Evolutionary conservation across 306 rosid species (phyloP), one percentile per base, ranked within the genome.

Genomic region (Cucumis hystrix): DNA sequence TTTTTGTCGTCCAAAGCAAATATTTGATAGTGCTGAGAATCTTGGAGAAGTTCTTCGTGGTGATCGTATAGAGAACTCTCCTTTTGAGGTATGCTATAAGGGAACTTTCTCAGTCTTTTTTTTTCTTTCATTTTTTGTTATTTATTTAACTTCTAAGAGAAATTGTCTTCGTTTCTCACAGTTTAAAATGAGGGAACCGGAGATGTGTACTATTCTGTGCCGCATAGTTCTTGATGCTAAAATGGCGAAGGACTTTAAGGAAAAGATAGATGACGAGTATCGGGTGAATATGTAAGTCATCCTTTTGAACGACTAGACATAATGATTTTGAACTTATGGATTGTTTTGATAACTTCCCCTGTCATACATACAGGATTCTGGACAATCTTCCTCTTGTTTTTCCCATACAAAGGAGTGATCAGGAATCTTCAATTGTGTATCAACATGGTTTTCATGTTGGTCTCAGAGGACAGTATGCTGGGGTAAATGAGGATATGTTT

Each of bases 21-120:
- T 91, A 80, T 83, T 89, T 51, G 97, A 93, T 79, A 89, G 95
- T 78, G 97, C 96, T 60, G 98, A 93, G 90, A 93, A 93, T 88
- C 97, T 93, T n/a, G 97, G 97, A 30, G 98, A 93, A 78, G 93
- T 93, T 69, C 98, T 93, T 81, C 90, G 98, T 37, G 98, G 98
- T 54, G 98, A 93, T 77, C 91, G 91, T 45, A 89, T 93, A 8
- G 97, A 93, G 70, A 93, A 93, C 87, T 93, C 98, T 76, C 97
- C 95, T 65, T 93, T 83, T 72, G 91, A 82, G 95, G 98, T 89
- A 68, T 59, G 86, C 80, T 79, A 15, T 4, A 14, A 70, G 37
- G 37, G 41, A 45, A 71, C 41, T 23, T 71, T 30, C 60, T 30
- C 41, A 25, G 18, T 30, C 5, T 16, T 43, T 6, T 78, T 35